A percentile compares a stretch with the other conserved stretches of the same genome.
Conservation (phyloP, 2,329 filamentous ascomycete genomes). For the Monilinia polystroma region DNA sequence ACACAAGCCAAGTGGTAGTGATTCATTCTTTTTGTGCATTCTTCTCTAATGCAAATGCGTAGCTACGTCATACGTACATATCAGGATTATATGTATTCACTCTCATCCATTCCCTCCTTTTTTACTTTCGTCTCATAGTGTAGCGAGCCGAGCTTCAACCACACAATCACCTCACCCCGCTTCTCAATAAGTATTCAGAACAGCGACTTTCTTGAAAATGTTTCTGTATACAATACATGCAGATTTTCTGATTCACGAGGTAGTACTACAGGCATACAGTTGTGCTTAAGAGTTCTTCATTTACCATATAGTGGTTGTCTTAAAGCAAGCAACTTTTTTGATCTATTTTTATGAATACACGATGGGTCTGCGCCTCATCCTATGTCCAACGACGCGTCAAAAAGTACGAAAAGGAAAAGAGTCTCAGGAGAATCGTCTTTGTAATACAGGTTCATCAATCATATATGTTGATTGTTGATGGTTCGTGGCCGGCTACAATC, state of each 20-base stretch:
- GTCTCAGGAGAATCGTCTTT: background rate
- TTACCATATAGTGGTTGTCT: background rate
- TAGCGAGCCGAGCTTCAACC: background rate
- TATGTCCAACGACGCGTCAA: background rate
- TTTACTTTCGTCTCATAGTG: background rate
- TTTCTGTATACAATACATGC: background rate
- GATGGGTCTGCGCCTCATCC: background rate
- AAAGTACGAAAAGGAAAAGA: background rate
- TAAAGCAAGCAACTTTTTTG: background rate
- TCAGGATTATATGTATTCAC: background rate
- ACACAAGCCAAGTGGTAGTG: background rate
- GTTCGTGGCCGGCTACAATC: background rate
- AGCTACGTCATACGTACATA: background rate
- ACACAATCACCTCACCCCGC: background rate
- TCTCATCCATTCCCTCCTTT: background rate
- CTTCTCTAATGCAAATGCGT: background rate
- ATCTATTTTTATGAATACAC: background rate
- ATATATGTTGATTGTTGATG: background rate
- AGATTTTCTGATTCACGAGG: background rate
- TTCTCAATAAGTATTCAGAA: background rate
- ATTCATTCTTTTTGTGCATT: background rate
- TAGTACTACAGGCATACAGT: background rate
- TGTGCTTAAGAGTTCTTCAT: background rate
- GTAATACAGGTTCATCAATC: background rate
- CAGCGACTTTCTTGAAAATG: background rate